Percentiles rank a stretch among this genome's conserved stretches.
Evolutionary conservation across 192 early-diverging fungal species (phyloP).

Genomic region (Umbelopsis vinacea): DNA sequence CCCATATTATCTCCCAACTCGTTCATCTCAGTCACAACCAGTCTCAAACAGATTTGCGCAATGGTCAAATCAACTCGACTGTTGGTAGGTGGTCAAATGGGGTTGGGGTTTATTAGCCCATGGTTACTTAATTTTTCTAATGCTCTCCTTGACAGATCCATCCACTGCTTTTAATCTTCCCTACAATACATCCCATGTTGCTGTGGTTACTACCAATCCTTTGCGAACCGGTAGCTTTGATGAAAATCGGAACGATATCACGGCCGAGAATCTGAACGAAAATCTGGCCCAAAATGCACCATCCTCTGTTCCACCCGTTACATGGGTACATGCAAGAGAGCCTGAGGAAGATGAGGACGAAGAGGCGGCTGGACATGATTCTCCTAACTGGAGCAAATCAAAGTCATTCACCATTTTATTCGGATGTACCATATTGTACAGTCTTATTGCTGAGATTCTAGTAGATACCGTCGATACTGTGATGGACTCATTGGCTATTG

Average conservation of each 20-base stretch:
- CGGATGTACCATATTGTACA: conserved; percentile 81
- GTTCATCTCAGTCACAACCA: conserved; percentile 35
- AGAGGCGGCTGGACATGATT: conserved; percentile 80
- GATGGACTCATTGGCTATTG: conserved; percentile 65
- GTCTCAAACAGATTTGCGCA: neutral
- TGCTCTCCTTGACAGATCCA: neutral
- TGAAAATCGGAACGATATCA: neutral
- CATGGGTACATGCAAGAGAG: conserved; percentile 48
- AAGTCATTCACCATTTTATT: conserved; percentile 82
- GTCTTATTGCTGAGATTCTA: conserved; percentile 91
- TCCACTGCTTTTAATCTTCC: neutral
- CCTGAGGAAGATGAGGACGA: conserved; percentile 64
- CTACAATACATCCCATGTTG: conserved; percentile 23
- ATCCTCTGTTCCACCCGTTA: conserved; percentile 24
- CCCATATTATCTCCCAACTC: conserved; percentile 52
- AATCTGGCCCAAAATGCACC: conserved; percentile 13
- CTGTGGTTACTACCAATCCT: conserved; percentile 22
- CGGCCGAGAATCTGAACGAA: neutral
- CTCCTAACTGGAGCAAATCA: conserved; percentile 87
- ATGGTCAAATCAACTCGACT: neutral
- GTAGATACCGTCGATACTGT: conserved; percentile 86
- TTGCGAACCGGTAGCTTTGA: neutral
- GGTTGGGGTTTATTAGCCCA: neutral
- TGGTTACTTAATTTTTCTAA: neutral
- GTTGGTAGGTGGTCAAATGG: neutral